A percentile compares a stretch with the other conserved stretches of the same genome.
Conservation (phyloP, 306 rosid species). For the Ormosia semicastrata region DNA sequence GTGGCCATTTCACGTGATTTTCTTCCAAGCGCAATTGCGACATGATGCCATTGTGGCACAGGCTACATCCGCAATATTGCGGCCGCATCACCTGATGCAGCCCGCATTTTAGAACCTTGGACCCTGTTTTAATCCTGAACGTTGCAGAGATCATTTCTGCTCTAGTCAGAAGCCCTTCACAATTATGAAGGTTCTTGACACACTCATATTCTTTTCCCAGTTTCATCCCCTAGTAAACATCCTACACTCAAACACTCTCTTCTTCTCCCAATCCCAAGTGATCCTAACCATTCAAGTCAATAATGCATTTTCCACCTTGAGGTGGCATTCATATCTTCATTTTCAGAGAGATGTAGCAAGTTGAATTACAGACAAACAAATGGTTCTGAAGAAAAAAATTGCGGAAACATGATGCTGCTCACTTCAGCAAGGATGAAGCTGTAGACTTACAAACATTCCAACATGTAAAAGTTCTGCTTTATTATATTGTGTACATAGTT, state of each 20-base stretch:
- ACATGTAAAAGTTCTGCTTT: constrained; percentile 6
- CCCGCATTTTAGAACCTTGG: too few species aligned
- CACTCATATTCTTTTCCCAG: background rate
- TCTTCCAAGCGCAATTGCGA: too few species aligned
- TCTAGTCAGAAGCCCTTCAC: background rate
- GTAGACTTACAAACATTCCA: background rate
- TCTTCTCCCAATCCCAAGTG: background rate
- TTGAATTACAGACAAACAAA: background rate
- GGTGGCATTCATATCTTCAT: background rate
- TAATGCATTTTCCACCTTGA: background rate
- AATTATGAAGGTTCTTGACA: background rate
- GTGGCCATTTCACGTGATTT: too few species aligned
- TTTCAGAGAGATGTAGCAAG: background rate
- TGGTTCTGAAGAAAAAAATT: background rate
- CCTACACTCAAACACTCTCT: background rate
- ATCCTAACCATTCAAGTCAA: background rate
- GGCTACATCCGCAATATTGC: too few species aligned
- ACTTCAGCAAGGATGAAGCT: background rate
- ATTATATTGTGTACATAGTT: background rate
- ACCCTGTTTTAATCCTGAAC: too few species aligned
- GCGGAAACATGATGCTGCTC: background rate
- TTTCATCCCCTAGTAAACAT: background rate
- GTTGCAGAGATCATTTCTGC: background rate
- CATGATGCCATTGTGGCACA: too few species aligned
- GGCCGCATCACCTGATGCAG: too few species aligned